Conservation (phyloP, 2,329 filamentous ascomycete species). For the Phialophora tarda region DNA sequence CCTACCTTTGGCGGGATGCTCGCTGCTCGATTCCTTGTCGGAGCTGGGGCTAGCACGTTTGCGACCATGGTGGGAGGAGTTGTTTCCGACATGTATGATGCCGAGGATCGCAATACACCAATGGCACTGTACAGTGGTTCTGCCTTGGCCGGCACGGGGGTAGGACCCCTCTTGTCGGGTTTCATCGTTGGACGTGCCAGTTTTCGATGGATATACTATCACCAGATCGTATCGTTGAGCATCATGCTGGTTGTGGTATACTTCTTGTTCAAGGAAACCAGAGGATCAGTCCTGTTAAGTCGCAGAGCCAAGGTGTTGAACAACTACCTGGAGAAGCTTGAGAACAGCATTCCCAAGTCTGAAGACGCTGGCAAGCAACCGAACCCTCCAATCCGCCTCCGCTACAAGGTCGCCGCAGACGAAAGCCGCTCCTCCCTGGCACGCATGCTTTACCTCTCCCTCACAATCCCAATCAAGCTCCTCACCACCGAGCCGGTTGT, state of each 20-base stretch:
- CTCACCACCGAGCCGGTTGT: slow-evolving; percentile 68
- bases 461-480: slow-evolving; percentile 50
- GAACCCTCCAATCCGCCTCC: slow-evolving; percentile 15
- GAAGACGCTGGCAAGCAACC: slow-evolving; percentile 52
- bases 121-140: slow-evolving; percentile 87
- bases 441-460: slow-evolving; percentile 38
- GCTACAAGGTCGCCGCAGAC: slow-evolving; percentile 37
- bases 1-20: slow-evolving; percentile 74
- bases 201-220: slow-evolving; percentile 90
- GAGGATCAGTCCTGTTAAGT: slow-evolving; percentile 78
- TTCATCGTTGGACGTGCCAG: slow-evolving; percentile 69
- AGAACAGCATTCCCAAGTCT: slow-evolving; percentile 54
- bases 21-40: slow-evolving; percentile 71
- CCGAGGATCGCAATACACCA: slow-evolving; percentile 79
- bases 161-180: slow-evolving; percentile 74
- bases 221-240: slow-evolving; percentile 74
- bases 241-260: slow-evolving; percentile 68
- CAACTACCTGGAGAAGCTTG: slow-evolving; percentile 73
- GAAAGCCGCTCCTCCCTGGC: slow-evolving; percentile 35
- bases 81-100: slow-evolving; percentile 82
- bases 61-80: slow-evolving; percentile 93
- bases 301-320: slow-evolving; percentile 77
- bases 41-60: slow-evolving; percentile 73
- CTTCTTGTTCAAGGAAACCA: slow-evolving; percentile 78
- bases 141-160: slow-evolving; percentile 78